A percentile compares a stretch with the other conserved stretches of the same genome.
Evolutionary conservation across 805 yeast genomes (phyloP).

Genomic region (Ogataea neopini): DNA sequence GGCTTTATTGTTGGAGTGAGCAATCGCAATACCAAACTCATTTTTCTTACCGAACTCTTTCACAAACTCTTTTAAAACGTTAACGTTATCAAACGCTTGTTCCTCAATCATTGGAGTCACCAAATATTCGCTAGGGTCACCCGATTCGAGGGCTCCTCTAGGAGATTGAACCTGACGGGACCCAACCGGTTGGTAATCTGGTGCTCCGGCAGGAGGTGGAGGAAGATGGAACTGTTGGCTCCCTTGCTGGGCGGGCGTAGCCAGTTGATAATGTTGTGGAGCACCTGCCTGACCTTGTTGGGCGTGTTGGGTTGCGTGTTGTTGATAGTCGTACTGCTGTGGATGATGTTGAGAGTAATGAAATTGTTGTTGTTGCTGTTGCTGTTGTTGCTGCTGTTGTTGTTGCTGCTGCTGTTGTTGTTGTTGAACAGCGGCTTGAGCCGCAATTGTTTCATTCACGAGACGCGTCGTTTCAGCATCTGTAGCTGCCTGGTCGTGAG

Average conservation of each 20-base stretch:
- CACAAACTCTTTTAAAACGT: slow-evolving; percentile 53
- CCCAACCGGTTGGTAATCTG: slow-evolving; percentile 17
- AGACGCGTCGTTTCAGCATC: slow-evolving; percentile 21
- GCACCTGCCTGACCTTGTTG: slow-evolving; percentile 11
- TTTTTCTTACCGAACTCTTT: slow-evolving; percentile 57
- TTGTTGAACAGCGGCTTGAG: slow-evolving; percentile 24
- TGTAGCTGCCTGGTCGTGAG: slow-evolving; percentile 9
- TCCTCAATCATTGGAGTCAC: slow-evolving; percentile 56
- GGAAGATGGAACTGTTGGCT: slow-evolving; percentile 16
- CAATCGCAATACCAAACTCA: slow-evolving; percentile 60
- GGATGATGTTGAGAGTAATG: slow-evolving; percentile 13
- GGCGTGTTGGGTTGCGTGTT: neutral
- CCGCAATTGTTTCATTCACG: slow-evolving; percentile 23
- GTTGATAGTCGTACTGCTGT: slow-evolving; percentile 18
- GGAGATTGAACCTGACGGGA: slow-evolving; percentile 12
- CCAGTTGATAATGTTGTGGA: slow-evolving; percentile 12
- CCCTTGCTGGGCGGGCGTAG: slow-evolving; percentile 10
- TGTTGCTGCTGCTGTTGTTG: slow-evolving; percentile 11
- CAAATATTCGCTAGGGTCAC: slow-evolving; percentile 41
- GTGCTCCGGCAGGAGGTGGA: slow-evolving; percentile 15
- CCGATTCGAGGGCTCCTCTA: slow-evolving; percentile 13
- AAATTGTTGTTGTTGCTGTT: slow-evolving; percentile 4
- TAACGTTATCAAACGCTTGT: slow-evolving; percentile 50
- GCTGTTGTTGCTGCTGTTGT: slow-evolving; percentile 14
- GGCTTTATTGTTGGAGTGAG: slow-evolving; percentile 58